These are phyloP conservation scores for Porcisia deanei DNA, from an alignment of 208 protist genomes.

Conservation along the genomic window DNA sequence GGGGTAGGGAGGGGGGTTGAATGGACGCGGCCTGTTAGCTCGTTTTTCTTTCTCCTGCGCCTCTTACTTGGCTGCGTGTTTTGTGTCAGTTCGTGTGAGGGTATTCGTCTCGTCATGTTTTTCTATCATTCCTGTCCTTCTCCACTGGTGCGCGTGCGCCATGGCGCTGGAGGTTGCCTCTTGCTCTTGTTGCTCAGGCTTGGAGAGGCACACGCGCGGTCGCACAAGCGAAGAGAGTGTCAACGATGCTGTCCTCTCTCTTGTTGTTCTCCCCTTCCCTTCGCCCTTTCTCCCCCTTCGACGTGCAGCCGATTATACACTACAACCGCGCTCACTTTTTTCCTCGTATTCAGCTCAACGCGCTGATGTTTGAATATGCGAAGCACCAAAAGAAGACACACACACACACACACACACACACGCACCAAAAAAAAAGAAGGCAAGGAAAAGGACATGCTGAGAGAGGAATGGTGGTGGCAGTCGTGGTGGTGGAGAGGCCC, in stretches of 20 bases:
- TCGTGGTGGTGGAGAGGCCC: no score
- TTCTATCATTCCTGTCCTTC: neutral
- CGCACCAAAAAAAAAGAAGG: no score
- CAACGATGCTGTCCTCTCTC: conserved; percentile 2
- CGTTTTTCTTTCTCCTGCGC: no score
- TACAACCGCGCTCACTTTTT: neutral
- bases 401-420: no score
- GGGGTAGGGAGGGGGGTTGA: no score
- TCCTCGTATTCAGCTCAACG: neutral
- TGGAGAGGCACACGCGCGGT: neutral
- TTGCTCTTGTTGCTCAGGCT: neutral
- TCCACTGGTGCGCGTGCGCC: neutral
- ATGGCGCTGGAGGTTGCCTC: neutral
- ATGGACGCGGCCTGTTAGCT: no score
- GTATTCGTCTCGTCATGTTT: no score
- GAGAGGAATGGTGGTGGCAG: no score
- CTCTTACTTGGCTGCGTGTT: no score
- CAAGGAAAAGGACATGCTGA: no score
- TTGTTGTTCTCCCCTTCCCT: neutral
- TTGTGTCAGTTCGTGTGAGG: no score
- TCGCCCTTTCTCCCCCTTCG: conserved; percentile 7
- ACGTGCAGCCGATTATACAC: neutral
- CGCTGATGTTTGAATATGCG: neutral
- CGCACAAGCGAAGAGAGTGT: neutral
- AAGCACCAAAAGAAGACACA: no score